These are phyloP conservation scores for Coprinopsis sp. DNA, from an alignment of 768 basidiomycete genomes.

Conservation along the genomic window DNA sequence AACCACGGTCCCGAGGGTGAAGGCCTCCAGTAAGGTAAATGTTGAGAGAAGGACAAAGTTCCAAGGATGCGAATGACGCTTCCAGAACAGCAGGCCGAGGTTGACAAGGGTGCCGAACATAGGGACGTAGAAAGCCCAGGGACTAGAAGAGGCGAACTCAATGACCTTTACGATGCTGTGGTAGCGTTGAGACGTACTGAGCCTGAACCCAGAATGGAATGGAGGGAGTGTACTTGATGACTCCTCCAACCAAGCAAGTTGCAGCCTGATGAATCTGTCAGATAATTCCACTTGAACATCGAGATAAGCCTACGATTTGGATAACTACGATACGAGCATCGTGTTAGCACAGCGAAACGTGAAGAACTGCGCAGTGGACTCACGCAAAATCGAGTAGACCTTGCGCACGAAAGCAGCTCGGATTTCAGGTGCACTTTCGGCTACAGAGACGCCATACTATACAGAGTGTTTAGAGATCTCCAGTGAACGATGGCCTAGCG, in stretches of 20 bases:
- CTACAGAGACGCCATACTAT: constrained; percentile 78
- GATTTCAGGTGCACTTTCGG: constrained; percentile 74
- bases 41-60: constrained; percentile 81
- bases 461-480: background rate
- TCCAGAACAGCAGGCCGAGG: constrained; percentile 83
- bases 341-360: constrained; percentile 1
- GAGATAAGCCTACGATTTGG: constrained; percentile 58
- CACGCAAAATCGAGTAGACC: constrained; percentile 86
- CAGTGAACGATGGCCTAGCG: background rate
- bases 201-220: constrained; percentile 67
- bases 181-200: constrained; percentile 44
- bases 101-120: constrained; percentile 76
- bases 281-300: background rate
- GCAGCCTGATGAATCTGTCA: constrained; percentile 41
- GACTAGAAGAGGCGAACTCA: constrained; percentile 30
- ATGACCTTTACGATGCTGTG: background rate
- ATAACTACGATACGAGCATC: constrained; percentile 40
- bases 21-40: constrained; percentile 89
- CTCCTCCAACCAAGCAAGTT: constrained; percentile 75
- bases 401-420: constrained; percentile 86
- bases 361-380: constrained; percentile 27
- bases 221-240: constrained; percentile 57
- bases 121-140: constrained; percentile 78
- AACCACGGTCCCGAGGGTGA: constrained; percentile 81
- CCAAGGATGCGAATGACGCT: constrained; percentile 84